Conservation (phyloP, 495 filamentous ascomycete genomes). For the Penicillium mononematosum region DNA sequence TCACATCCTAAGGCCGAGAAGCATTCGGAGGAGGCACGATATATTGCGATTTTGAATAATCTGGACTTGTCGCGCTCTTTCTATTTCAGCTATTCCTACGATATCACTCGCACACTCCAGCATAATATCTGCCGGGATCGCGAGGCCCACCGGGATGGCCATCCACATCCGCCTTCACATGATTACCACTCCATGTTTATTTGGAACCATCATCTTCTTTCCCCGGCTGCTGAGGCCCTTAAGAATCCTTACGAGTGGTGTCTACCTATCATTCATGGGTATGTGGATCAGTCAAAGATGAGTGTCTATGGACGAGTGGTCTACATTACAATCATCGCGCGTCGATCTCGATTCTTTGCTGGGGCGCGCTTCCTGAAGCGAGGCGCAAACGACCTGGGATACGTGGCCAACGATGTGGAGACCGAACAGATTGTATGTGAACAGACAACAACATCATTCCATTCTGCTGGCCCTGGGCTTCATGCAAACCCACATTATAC, state of each 20-base stretch:
- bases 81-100: slow-evolving; percentile 98
- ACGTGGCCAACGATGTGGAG: slow-evolving; percentile 99
- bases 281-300: slow-evolving; percentile 86
- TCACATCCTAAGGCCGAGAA: slow-evolving; percentile 72
- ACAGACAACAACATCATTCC: slow-evolving; percentile 89
- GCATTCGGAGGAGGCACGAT: slow-evolving; percentile 86
- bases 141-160: slow-evolving; percentile 61
- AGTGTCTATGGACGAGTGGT: slow-evolving; percentile 80
- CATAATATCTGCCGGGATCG: slow-evolving; percentile 87
- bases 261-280: slow-evolving; percentile 92
- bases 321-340: slow-evolving; percentile 90
- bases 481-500: slow-evolving; percentile 90
- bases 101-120: slow-evolving; percentile 89
- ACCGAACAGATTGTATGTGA: slow-evolving; percentile 98
- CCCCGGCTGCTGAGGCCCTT: slow-evolving; percentile 67
- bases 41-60: slow-evolving; percentile 83
- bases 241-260: slow-evolving; percentile 92
- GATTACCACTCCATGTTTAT: slow-evolving; percentile 95
- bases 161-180: slow-evolving; percentile 52
- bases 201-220: slow-evolving; percentile 89
- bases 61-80: slow-evolving; percentile 87
- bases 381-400: slow-evolving; percentile 91
- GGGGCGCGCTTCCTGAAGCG: slow-evolving; percentile 93
- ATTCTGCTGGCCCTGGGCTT: slow-evolving; percentile 81
- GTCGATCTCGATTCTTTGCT: slow-evolving; percentile 89